Base-by-base conservation (phyloP, 305 asterid species). In the Fraxinus paxiana region DNA sequence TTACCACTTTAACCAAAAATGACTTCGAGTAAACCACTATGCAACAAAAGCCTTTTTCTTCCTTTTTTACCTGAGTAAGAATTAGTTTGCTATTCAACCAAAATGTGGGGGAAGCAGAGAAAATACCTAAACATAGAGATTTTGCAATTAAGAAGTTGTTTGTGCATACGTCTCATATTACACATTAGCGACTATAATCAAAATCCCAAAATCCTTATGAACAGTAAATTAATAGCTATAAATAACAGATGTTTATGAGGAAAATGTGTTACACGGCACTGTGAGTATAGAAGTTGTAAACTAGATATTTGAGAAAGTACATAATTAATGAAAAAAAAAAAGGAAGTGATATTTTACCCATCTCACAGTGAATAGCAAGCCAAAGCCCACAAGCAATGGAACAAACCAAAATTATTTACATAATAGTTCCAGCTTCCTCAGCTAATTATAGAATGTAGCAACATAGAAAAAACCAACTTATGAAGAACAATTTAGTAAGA, bases 401-500 rank as follows among this genome's bases (percentile, higher is more conserved):
- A 17, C 22, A 51, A 15, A 51, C 63, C 24, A 2, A n/a, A 51
- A 51, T 51, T 51, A n/a, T 51, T 51, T 51, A 51, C 63, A 51
- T 51, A 51, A 51, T 5, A 17, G 63, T 51, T 51, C 63, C 63
- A n/a, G 63, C 24, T 51, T 51, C 59, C 22, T 46, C 37, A 63
- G 70, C 78, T 51, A 31, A 69, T 69, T 10, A 30, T 69, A 69
- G 74, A 69, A 69, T 28, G 22, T 15, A 28, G 13, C 41, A 69
- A 69, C 5, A 69, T 13, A 31, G 22, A 69, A 37, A 69, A 69
- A 35, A 77, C 9, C 13, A 13, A 7, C 5, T 51, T 35, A 73
- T 43, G 61, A 26, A 82, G 71, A 77, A 77, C 28, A 79, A 73
- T 43, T 56, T 10, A 80, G 74, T 31, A 73, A 65, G 77, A 74